Evolutionary conservation across 768 basidiomycete genomes (phyloP).

Genomic region (Trichaptum fuscoviolaceum): DNA sequence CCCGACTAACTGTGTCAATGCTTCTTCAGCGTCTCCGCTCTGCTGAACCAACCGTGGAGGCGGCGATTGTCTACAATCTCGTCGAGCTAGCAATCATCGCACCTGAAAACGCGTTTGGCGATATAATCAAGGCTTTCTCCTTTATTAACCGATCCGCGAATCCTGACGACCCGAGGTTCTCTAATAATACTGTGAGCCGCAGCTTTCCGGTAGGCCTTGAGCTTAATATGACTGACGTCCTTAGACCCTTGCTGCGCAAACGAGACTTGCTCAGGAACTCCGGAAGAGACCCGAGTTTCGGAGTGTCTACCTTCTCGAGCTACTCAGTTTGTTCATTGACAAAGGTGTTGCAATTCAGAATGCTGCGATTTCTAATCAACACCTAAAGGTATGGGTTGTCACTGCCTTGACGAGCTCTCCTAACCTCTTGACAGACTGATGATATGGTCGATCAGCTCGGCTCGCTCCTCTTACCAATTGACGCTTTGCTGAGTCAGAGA

Average conservation of each 20-base stretch:
- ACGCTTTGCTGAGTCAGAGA: slow-evolving; percentile 70
- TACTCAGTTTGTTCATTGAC: slow-evolving; percentile 81
- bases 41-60: slow-evolving; percentile 84
- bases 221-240: not conserved
- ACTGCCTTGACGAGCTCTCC: slow-evolving; percentile 5
- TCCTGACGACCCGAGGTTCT: slow-evolving; percentile 81
- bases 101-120: slow-evolving; percentile 69
- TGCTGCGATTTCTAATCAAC: slow-evolving; percentile 57
- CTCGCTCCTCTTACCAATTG: slow-evolving; percentile 85
- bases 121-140: slow-evolving; percentile 83
- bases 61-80: slow-evolving; percentile 86
- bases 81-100: slow-evolving; percentile 84
- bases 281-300: slow-evolving; percentile 70
- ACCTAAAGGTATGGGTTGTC: slow-evolving; percentile 48
- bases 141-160: slow-evolving; percentile 81
- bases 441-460: slow-evolving; percentile 85
- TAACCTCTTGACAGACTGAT: slow-evolving; percentile 47
- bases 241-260: slow-evolving; percentile 87
- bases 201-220: too few relatives aligned
- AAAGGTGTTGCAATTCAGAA: slow-evolving; percentile 91
- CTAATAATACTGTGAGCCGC: slow-evolving; percentile 73
- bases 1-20: slow-evolving; percentile 87
- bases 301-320: slow-evolving; percentile 74
- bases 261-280: slow-evolving; percentile 78
- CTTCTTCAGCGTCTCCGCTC: slow-evolving; percentile 79